phyloP scores from a whole-genome alignment of 495 filamentous ascomycete genomes.

The Haplographium delicatum region DNA sequence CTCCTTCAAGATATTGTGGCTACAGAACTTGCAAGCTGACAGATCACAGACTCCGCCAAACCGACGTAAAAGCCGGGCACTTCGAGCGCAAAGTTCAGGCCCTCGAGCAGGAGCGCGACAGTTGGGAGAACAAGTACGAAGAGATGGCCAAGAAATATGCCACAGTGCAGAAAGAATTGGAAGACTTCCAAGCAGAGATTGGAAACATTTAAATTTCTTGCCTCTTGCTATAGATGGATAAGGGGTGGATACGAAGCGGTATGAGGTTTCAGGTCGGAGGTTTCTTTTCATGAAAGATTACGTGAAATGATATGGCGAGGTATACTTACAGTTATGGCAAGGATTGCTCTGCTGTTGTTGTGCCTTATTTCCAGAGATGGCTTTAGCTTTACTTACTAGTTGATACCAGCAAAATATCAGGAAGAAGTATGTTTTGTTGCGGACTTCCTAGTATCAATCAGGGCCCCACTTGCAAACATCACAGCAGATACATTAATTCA shows the following conservation, averaged over 20 bases:
- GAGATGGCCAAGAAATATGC: constrained; percentile 87
- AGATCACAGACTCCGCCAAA: constrained; percentile 78
- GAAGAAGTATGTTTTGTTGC: no score
- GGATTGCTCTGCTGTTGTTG: neutral
- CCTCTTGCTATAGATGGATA: constrained; percentile 4
- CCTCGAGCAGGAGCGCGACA: constrained; percentile 78
- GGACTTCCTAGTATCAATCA: no score
- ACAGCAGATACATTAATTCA: no score
- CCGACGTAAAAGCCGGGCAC: constrained; percentile 98
- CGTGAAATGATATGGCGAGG: constrained; percentile 3
- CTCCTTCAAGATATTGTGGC: constrained; percentile 4
- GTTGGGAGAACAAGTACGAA: constrained; percentile 96
- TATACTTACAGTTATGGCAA: constrained; percentile 1
- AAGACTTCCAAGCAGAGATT: constrained; percentile 82
- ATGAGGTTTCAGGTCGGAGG: constrained; percentile 1
- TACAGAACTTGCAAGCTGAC: constrained; percentile 14
- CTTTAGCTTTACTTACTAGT: neutral
- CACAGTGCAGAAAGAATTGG: constrained; percentile 81
- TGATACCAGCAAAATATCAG: no score
- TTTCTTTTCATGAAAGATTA: constrained; percentile 9
- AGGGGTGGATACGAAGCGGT: neutral
- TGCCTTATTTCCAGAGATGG: neutral
- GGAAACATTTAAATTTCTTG: constrained; percentile 68
- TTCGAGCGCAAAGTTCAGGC: constrained; percentile 99
- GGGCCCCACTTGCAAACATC: no score